phyloP scores from a whole-genome alignment of 1,139 yeast species.

The Geotrichum europaeum region DNA sequence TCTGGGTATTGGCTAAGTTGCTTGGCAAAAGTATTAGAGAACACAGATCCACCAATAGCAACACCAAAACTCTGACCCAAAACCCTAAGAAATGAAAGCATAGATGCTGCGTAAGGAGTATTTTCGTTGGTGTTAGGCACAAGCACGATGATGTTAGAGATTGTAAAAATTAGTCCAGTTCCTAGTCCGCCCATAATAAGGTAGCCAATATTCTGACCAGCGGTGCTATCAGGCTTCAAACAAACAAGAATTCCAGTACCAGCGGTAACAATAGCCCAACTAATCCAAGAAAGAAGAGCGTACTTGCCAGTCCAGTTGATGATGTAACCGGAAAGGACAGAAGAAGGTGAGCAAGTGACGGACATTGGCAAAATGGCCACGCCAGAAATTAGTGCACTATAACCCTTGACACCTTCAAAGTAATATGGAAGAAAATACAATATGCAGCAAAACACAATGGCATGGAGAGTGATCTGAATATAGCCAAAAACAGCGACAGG shows the following conservation, averaged over 20 bases:
- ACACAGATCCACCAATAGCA: conserved; percentile 47
- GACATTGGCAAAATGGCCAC: conserved; percentile 50
- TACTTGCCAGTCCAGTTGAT: conserved; percentile 41
- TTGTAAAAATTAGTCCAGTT: conserved; percentile 44
- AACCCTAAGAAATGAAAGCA: conserved; percentile 45
- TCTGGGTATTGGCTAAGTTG: conserved; percentile 16
- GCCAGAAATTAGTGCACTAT: conserved; percentile 49
- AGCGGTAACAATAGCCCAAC: conserved; percentile 43
- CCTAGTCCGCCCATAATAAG: conserved; percentile 50
- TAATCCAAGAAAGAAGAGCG: conserved; percentile 35
- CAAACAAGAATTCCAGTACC: conserved; percentile 50
- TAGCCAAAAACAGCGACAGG: conserved; percentile 35
- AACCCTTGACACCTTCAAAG: conserved; percentile 47
- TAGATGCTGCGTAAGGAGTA: conserved; percentile 46
- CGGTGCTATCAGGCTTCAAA: conserved; percentile 38
- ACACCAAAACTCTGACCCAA: conserved; percentile 49
- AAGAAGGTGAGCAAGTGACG: conserved; percentile 46
- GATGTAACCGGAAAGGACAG: conserved; percentile 43
- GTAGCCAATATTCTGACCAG: conserved; percentile 46
- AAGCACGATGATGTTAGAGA: conserved; percentile 35
- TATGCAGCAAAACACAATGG: conserved; percentile 40
- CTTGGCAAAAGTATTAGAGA: conserved; percentile 30
- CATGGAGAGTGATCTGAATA: conserved; percentile 38
- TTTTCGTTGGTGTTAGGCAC: conserved; percentile 51
- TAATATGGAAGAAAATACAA: conserved; percentile 46